Base-by-base conservation (phyloP, 2,329 filamentous ascomycete species). In the Cordyceps militaris region DNA sequence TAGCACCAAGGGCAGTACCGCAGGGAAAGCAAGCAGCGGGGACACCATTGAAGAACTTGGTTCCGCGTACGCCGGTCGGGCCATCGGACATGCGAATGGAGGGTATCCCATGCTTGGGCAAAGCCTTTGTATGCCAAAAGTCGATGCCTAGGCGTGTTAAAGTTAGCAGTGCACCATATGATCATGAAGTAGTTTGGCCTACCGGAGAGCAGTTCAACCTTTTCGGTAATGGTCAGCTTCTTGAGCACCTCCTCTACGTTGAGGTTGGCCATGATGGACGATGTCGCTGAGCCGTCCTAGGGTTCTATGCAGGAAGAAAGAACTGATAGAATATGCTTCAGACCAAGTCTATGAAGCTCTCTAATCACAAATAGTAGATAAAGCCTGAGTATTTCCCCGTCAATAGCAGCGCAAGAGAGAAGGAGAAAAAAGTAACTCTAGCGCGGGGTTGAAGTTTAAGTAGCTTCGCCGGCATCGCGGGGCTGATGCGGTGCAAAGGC, bases 21-120 rank as follows among this genome's bases (percentile, higher is more conserved):
- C 81, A 84, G 11, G 82, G 82, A 62, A 85, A 79, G 64, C 82
- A 84, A n/a, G 82, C 82, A 1, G 82, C 79, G 24, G 75, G 76
- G 32, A 78, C 71, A 54, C 85, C 83, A 63, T 84, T 82, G 71
- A 88, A 88, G 75, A 87, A 88, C 63, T 81, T 83, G 48, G 81
- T 84, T 52, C 85, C 86, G 62, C 86, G 77, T 34, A 86, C 80
- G 52, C 86, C 86, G 67, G 88, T 88, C 38, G 87, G 87, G 0
- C 86, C 86, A 63, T 89, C 86, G 38, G 83, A 81, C 48, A 85
- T 76, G 49, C 86, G 82, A 32, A 88, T 74, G 0, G 85, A 83
- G 6, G 85, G 85, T 34, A 88, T 77, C 1, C 81, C 80, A 64
- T 84, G 78, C 23, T 81, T 68, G 10, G 82, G 81, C 7, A 88